A percentile compares a stretch with the other conserved stretches of the same genome.
These are phyloP conservation scores for Sanghuangporus baumii DNA, from an alignment of 1,284 basidiomycete genomes.

Conservation along the genomic window DNA sequence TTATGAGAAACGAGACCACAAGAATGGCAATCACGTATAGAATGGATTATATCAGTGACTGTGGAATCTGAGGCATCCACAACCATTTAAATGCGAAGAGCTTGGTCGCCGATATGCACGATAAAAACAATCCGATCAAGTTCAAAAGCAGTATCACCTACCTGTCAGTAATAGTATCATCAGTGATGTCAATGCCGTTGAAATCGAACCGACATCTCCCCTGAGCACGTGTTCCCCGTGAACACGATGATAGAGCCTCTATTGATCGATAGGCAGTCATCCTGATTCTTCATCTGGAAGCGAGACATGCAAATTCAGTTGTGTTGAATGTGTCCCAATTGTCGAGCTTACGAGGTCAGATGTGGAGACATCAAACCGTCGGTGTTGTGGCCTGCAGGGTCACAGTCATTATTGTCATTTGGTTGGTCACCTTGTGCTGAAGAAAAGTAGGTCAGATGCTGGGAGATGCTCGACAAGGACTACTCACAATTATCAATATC, in stretches of 20 bases:
- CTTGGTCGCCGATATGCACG: background rate
- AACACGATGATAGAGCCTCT: slow-evolving; percentile 50
- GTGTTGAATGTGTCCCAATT: slow-evolving; percentile 31
- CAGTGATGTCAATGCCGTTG: slow-evolving; percentile 37
- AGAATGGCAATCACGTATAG: slow-evolving; percentile 20
- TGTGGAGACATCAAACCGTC: slow-evolving; percentile 37
- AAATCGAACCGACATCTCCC: slow-evolving; percentile 45
- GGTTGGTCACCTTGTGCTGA: slow-evolving; percentile 33
- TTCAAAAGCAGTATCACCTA: slow-evolving; percentile 24
- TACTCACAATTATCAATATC: slow-evolving; percentile 11
- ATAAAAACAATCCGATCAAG: too few relatives aligned
- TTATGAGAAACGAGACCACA: background rate
- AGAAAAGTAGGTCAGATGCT: background rate
- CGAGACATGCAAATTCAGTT: slow-evolving; percentile 1
- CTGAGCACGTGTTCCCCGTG: slow-evolving; percentile 45
- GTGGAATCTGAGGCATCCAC: slow-evolving; percentile 32
- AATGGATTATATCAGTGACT: slow-evolving; percentile 38
- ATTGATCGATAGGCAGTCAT: slow-evolving; percentile 62
- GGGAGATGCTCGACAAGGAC: background rate
- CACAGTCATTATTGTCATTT: slow-evolving; percentile 39
- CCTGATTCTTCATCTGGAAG: slow-evolving; percentile 30
- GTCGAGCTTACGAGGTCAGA: slow-evolving; percentile 29
- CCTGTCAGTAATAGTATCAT: slow-evolving; percentile 39
- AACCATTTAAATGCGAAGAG: slow-evolving; percentile 38
- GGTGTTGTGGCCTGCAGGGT: slow-evolving; percentile 30